A percentile compares a stretch with the other conserved stretches of the same genome.
phyloP scores from a whole-genome alignment of 2,329 filamentous ascomycete species.

The Colletotrichum eremochloae region DNA sequence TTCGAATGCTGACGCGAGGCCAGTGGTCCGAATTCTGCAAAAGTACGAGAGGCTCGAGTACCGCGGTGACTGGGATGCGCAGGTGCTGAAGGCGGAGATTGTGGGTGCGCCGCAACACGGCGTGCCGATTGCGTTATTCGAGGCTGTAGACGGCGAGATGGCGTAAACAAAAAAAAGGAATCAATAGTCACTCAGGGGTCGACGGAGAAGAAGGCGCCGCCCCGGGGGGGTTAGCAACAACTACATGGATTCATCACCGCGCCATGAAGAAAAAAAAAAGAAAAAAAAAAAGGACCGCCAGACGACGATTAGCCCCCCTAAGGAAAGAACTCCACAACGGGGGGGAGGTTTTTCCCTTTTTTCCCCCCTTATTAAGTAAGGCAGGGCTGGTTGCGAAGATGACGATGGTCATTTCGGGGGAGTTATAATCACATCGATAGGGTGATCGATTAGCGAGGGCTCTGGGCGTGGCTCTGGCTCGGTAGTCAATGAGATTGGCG shows the following conservation, averaged over 20 bases:
- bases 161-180: background rate
- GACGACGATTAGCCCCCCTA: background rate
- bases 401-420: background rate
- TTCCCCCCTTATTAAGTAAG: background rate
- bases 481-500: background rate
- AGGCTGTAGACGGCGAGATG: conserved; percentile 44
- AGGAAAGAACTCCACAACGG: background rate
- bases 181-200: background rate
- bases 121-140: conserved; percentile 56
- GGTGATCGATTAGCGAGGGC: conserved; percentile 26
- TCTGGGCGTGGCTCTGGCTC: background rate
- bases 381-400: background rate
- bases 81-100: conserved; percentile 59
- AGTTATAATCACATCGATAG: conserved; percentile 11
- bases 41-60: conserved; percentile 69
- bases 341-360: background rate
- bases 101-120: conserved; percentile 59
- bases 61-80: conserved; percentile 59
- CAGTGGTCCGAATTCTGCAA: conserved; percentile 68
- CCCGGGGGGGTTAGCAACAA: background rate
- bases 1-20: conserved; percentile 1
- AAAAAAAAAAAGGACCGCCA: background rate
- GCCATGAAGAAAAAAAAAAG: background rate
- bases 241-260: background rate
- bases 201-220: background rate